Evolutionary conservation across 2,329 filamentous ascomycete species (phyloP).

Genomic region (Pezicula radicicola): DNA sequence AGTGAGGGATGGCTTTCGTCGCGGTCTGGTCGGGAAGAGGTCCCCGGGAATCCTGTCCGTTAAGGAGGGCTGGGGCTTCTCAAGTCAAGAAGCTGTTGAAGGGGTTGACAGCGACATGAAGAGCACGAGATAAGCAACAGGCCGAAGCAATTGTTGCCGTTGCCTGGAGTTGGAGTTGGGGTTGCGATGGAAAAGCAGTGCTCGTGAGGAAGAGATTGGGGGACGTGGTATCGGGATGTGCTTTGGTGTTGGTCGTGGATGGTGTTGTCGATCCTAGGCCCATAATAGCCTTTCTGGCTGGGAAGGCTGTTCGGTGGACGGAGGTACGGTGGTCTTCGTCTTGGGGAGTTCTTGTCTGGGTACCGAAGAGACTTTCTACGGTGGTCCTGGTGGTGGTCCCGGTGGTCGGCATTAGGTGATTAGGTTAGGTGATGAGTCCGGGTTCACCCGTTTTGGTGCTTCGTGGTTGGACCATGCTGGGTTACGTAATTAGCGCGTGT

Average conservation of each 20-base stretch:
- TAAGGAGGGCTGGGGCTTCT: slow-evolving; percentile 16
- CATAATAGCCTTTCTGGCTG: neutral
- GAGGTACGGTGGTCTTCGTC: no score
- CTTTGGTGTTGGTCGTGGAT: neutral
- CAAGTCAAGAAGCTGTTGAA: slow-evolving; percentile 12
- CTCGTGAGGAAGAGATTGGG: neutral
- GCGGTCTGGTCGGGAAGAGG: neutral
- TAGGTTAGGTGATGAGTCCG: no score
- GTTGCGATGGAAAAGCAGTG: no score
- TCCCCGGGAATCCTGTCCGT: slow-evolving; percentile 11
- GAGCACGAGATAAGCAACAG: slow-evolving; percentile 6
- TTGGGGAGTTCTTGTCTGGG: neutral
- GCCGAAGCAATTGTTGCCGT: slow-evolving; percentile 1
- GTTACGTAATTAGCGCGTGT: neutral
- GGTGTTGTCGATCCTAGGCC: neutral
- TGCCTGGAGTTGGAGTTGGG: neutral
- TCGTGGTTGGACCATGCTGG: no score
- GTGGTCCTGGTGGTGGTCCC: neutral
- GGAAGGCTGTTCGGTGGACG: neutral
- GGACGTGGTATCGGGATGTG: neutral
- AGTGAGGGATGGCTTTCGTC: neutral
- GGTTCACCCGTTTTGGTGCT: no score
- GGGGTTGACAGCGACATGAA: slow-evolving; percentile 17
- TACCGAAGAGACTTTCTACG: neutral
- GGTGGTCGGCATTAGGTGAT: neutral